These are phyloP conservation scores for Epithemia pelagica DNA, from an alignment of 108 stramenopile genomes.

Conservation along the genomic window DNA sequence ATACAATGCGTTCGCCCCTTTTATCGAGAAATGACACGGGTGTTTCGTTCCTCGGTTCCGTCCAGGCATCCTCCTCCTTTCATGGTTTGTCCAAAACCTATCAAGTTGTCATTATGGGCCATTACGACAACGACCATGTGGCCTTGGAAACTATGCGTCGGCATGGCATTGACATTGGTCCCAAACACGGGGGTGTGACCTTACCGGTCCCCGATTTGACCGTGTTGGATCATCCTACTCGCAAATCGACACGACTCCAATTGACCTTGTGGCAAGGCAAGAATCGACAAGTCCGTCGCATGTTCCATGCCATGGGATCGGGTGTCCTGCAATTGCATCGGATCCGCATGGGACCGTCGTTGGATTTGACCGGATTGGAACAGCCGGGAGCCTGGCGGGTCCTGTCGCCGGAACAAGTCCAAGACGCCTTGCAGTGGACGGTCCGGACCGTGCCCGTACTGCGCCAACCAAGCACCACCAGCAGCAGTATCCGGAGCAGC, in stretches of 20 bases:
- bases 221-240: constrained; percentile 44
- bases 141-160: constrained; percentile 13
- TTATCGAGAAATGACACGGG: too few relatives aligned
- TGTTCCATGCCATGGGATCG: constrained; percentile 66
- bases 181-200: constrained; percentile 49
- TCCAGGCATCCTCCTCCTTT: constrained; percentile 2
- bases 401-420: constrained; percentile 40
- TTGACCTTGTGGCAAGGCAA: constrained; percentile 58
- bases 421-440: constrained; percentile 28
- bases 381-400: constrained; percentile 53
- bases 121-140: constrained; percentile 23
- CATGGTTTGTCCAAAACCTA: constrained; percentile 60
- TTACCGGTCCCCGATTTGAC: constrained; percentile 33
- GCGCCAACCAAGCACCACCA: too few relatives aligned
- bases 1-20: too few relatives aligned
- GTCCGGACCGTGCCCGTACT: too few relatives aligned
- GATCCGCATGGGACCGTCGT: constrained; percentile 26
- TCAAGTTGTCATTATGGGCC: constrained; percentile 61
- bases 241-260: constrained; percentile 45
- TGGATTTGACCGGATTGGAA: constrained; percentile 21
- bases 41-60: too few relatives aligned
- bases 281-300: constrained; percentile 64
- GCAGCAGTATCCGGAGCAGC: too few relatives aligned
- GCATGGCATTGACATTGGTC: constrained; percentile 46
- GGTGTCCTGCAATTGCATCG: constrained; percentile 63